These are phyloP conservation scores for Talaromyces albobiverticillius DNA, from an alignment of 2,329 filamentous ascomycete genomes.

Conservation along the genomic window DNA sequence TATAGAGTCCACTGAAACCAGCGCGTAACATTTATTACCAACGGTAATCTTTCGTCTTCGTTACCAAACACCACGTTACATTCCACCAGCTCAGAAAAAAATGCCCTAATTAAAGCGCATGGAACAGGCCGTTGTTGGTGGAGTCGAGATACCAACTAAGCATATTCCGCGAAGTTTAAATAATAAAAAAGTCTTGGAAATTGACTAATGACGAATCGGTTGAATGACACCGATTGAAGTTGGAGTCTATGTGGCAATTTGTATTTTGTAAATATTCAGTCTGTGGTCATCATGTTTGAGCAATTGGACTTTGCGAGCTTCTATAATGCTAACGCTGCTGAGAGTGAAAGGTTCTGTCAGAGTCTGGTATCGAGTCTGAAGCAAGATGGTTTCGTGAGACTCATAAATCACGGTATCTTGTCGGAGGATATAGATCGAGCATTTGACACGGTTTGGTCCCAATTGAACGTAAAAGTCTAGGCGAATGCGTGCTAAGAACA, in stretches of 20 bases:
- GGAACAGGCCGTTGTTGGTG: no score
- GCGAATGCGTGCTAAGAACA: neutral
- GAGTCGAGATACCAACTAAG: no score
- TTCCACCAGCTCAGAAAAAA: no score
- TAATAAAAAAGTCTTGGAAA: no score
- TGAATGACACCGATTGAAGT: no score
- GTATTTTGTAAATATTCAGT: neutral
- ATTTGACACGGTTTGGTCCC: constrained; percentile 5
- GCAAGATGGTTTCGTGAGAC: constrained; percentile 11
- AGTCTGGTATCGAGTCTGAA: constrained; percentile 1
- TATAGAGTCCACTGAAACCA: neutral
- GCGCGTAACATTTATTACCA: neutral
- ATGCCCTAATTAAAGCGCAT: no score
- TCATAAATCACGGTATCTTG: constrained; percentile 13
- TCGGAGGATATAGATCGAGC: constrained; percentile 4
- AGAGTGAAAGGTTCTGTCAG: constrained; percentile 3
- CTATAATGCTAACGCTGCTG: neutral
- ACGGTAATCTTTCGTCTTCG: neutral
- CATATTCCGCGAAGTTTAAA: no score
- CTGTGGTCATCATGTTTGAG: constrained; percentile 1
- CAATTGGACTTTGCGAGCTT: neutral
- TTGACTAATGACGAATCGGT: no score
- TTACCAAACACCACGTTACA: neutral
- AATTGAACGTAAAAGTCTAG: neutral
- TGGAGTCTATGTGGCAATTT: no score